Conservation (phyloP, 2,329 filamentous ascomycete species). For the Aureobasidium mangrovei region DNA sequence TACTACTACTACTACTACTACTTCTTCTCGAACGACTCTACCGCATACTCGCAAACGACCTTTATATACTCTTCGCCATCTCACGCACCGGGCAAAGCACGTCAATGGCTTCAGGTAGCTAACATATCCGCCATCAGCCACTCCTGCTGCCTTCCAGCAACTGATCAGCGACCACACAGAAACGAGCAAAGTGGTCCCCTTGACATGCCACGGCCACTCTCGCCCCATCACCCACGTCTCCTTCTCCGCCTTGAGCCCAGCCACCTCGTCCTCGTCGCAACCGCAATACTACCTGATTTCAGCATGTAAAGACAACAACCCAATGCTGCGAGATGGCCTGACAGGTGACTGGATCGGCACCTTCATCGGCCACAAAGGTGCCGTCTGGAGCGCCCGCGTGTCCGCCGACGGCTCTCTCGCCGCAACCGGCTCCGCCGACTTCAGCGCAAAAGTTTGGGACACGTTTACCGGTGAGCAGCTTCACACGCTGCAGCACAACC, state of each 20-base stretch:
- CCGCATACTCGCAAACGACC: background rate
- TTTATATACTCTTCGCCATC: background rate
- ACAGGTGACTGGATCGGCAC: slow-evolving; percentile 98
- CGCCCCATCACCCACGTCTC: slow-evolving; percentile 83
- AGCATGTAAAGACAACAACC: slow-evolving; percentile 78
- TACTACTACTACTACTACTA: too few species aligned
- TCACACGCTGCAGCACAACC: slow-evolving; percentile 79
- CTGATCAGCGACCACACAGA: slow-evolving; percentile 16
- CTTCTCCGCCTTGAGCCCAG: slow-evolving; percentile 66
- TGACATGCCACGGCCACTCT: slow-evolving; percentile 92
- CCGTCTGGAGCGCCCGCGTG: slow-evolving; percentile 90
- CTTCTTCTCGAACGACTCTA: too few species aligned
- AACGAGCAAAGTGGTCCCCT: slow-evolving; percentile 60
- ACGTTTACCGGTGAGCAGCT: slow-evolving; percentile 87
- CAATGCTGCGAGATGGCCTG: slow-evolving; percentile 92
- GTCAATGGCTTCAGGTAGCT: slow-evolving; percentile 10
- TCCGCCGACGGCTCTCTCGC: slow-evolving; percentile 81
- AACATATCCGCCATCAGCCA: background rate
- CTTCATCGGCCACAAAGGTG: slow-evolving; percentile 95
- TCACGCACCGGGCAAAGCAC: background rate
- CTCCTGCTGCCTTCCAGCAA: background rate
- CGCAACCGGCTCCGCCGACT: slow-evolving; percentile 91
- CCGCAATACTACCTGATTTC: slow-evolving; percentile 80
- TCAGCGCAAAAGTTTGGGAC: slow-evolving; percentile 89
- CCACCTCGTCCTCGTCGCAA: slow-evolving; percentile 22